Evolutionary conservation across 208 protist species (phyloP).

Genomic region (Trypanosoma cruzi): DNA sequence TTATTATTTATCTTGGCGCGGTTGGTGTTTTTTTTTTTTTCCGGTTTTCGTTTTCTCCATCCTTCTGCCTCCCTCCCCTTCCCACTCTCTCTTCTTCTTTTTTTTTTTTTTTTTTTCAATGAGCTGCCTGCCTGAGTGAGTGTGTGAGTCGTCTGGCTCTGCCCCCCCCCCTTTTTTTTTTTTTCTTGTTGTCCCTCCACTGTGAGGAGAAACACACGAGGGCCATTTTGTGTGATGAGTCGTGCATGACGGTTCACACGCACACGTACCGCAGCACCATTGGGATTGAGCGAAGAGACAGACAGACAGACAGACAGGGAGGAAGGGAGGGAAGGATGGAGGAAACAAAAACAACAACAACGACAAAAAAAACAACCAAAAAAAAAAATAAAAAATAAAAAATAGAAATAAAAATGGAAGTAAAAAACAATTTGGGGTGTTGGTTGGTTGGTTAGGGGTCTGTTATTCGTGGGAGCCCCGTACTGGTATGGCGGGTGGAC

Average conservation of each 20-base stretch:
- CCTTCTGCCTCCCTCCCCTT: not conserved
- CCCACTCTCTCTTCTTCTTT: not conserved
- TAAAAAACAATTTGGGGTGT: no score
- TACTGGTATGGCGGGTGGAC: no score
- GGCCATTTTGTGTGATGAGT: no score
- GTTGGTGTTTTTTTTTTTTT: conserved; percentile 7
- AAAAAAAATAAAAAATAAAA: conserved; percentile 6
- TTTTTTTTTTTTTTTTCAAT: conserved; percentile 7
- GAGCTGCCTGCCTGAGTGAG: no score
- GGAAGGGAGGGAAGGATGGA: conserved; percentile 3
- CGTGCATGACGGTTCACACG: no score
- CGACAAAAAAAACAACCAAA: conserved; percentile 6
- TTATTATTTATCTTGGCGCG: no score
- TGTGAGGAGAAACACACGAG: no score
- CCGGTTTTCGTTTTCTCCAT: not conserved
- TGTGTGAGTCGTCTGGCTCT: not conserved
- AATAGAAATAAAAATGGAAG: not conserved
- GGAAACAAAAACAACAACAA: conserved; percentile 14
- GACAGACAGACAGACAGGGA: not conserved
- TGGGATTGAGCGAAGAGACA: not conserved
- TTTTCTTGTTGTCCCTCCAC: no score
- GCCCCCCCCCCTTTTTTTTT: no score
- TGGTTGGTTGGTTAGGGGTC: no score
- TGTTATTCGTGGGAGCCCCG: no score
- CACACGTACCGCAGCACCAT: no score